Base-by-base conservation (phyloP, 441 rosid genomes). In the Arabidopsis hybrid region DNA sequence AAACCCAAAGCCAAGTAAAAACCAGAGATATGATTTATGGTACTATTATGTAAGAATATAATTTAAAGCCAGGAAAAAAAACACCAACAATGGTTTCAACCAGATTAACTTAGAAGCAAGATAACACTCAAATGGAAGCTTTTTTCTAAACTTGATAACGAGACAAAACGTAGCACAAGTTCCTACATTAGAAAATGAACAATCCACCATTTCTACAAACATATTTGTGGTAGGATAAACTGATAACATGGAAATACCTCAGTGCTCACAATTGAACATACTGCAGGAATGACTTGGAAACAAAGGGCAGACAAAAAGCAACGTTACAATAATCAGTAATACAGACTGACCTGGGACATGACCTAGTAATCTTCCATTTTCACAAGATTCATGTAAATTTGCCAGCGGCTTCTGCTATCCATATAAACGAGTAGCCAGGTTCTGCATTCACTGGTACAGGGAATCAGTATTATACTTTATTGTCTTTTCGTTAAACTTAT, bases 321-420 rank as follows among this genome's bases (percentile, higher is more conserved):
- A 18, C 26, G 53, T 32, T 34, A 72, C 36, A 63, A 13, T 42
- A 5, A 32, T 52, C 38, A 63, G 49, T 46, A 18, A 52, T 49
- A 45, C 69, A 60, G 49, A 69, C 78, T 52, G 65, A 75, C 79
- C 74, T 67, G 65, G 29, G 43, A 40, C 58, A 60, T 7, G 74
- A 53, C 60, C 58, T 7, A 42, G 32, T 16, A 17, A 50, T 36
- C 56, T 53, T 53, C 7, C 11, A 5, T 46, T 11, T 10, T 29
- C 18, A 21, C 8, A 62, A 43, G 36, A 39, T 49, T 40, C 60
- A 71, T 46, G 57, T 46, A 58, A 14, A 56, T 5, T 14, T 43
- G 12, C 45, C 53, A 31, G 50, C 40, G 26, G 34, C 60, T 56
- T 65, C 40, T 11, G 67, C 66, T 36, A 17, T 67, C 40, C 46